These are phyloP conservation scores for Sporothrix phasma DNA, from an alignment of 2,329 filamentous ascomycete genomes.

Conservation along the genomic window DNA sequence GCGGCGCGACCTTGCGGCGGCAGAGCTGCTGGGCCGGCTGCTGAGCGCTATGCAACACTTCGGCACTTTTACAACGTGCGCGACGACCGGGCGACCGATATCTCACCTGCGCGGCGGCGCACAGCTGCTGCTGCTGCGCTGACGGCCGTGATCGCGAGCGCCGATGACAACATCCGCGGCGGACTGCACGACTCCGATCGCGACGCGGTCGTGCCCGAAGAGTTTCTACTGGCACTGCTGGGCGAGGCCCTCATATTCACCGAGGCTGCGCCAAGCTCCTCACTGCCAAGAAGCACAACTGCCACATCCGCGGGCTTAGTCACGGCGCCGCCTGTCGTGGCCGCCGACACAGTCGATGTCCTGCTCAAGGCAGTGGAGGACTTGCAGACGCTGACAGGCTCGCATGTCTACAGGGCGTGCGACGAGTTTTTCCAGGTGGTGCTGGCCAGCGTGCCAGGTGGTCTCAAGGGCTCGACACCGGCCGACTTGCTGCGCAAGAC, in stretches of 20 bases:
- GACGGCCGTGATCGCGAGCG: constrained; percentile 73
- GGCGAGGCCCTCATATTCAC: constrained; percentile 76
- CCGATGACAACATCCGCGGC: constrained; percentile 83
- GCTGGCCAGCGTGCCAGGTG: constrained; percentile 54
- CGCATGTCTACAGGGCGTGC: constrained; percentile 61
- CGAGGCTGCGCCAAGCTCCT: constrained; percentile 28
- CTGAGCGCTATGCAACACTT: constrained; percentile 84
- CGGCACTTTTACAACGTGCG: constrained; percentile 85
- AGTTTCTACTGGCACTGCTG: constrained; percentile 72
- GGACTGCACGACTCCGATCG: constrained; percentile 75
- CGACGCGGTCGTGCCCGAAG: constrained; percentile 77
- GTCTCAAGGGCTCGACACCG: constrained; percentile 49
- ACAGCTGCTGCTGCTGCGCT: constrained; percentile 66
- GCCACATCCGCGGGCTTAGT: neutral
- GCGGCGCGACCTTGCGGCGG: constrained; percentile 67
- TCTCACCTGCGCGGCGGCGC: constrained; percentile 51
- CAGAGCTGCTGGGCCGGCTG: constrained; percentile 71
- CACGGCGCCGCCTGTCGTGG: constrained; percentile 34
- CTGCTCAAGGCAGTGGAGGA: constrained; percentile 73
- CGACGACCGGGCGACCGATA: constrained; percentile 37
- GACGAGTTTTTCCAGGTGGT: constrained; percentile 72
- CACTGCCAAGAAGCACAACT: neutral
- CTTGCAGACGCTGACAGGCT: constrained; percentile 59
- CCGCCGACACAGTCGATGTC: constrained; percentile 60
- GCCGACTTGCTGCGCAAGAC: constrained; percentile 54